These are phyloP conservation scores for Rhipidocladum racemiflorum DNA, from an alignment of 176 grass and related monocot species.

Conservation along the genomic window DNA sequence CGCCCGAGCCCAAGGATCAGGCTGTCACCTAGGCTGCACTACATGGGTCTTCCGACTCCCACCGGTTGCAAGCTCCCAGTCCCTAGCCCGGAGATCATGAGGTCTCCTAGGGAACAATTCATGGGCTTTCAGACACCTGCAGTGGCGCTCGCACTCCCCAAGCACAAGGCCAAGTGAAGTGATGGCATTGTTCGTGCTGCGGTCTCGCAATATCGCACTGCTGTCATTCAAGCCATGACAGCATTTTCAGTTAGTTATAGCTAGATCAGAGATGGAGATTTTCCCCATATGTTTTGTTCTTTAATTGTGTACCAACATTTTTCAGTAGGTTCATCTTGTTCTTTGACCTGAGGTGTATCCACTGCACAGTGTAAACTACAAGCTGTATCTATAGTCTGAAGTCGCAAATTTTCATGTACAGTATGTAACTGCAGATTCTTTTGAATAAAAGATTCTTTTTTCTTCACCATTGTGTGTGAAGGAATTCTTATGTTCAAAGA, in stretches of 20 bases:
- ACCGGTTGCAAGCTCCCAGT: conserved; percentile 23
- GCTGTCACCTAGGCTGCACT: conserved; percentile 65
- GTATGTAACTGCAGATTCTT: conserved; percentile 10
- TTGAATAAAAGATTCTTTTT: conserved; percentile 25
- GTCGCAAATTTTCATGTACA: conserved; percentile 1
- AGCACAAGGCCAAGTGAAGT: conserved; percentile 51
- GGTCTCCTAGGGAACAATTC: conserved; percentile 45
- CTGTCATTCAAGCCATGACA: conserved; percentile 20
- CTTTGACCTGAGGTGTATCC: conserved; percentile 19
- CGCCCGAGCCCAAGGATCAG: conserved; percentile 65
- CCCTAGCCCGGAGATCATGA: conserved; percentile 36
- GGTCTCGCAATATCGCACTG: neutral
- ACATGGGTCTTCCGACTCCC: conserved; percentile 70
- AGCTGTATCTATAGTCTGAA: neutral
- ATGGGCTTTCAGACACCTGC: conserved; percentile 57
- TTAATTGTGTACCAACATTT: conserved; percentile 34
- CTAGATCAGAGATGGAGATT: conserved; percentile 26
- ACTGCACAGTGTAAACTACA: neutral
- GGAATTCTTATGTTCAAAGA: neutral
- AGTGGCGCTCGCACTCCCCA: conserved; percentile 67
- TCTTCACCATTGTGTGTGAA: neutral
- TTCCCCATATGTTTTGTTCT: conserved; percentile 18
- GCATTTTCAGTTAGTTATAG: conserved; percentile 2
- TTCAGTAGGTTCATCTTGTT: conserved; percentile 32
- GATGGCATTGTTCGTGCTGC: neutral